A percentile compares a stretch with the other conserved stretches of the same genome.
These are phyloP conservation scores for Nakaseomyces glabratus DNA, from an alignment of 1,139 yeast species.

Conservation along the genomic window DNA sequence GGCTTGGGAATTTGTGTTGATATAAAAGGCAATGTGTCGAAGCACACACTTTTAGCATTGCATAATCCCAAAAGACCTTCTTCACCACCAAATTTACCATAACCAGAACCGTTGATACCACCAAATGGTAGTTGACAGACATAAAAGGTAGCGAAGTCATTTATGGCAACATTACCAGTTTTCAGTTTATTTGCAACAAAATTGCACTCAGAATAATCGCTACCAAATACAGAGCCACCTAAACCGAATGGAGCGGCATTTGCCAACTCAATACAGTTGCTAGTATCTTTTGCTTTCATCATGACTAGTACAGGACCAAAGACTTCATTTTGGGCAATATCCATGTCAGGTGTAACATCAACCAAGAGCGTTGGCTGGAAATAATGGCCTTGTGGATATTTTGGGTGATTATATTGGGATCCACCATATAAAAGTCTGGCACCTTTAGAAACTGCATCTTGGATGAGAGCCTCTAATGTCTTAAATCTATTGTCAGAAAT, in stretches of 20 bases:
- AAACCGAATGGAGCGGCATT: conserved; percentile 85
- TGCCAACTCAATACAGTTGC: conserved; percentile 69
- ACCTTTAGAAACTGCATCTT: conserved; percentile 71
- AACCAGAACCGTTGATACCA: conserved; percentile 85
- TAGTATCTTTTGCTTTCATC: conserved; percentile 57
- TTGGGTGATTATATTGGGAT: conserved; percentile 67
- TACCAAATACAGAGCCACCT: conserved; percentile 84
- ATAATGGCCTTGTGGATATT: conserved; percentile 90
- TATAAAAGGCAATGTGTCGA: conserved; percentile 69
- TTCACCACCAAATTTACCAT: conserved; percentile 94
- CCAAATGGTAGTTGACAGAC: conserved; percentile 96
- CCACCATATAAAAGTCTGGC: conserved; percentile 80
- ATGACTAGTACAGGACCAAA: conserved; percentile 85
- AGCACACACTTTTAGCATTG: conserved; percentile 74
- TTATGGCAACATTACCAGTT: conserved; percentile 89
- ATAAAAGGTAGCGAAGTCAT: conserved; percentile 93
- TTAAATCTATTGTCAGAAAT: conserved; percentile 69
- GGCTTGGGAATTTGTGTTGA: conserved; percentile 80
- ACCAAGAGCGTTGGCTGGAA: conserved; percentile 80
- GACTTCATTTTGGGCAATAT: conserved; percentile 78
- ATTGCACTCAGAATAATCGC: conserved; percentile 47
- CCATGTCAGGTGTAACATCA: conserved; percentile 72
- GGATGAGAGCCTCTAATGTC: conserved; percentile 52
- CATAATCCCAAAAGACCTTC: conserved; percentile 91
- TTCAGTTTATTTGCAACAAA: conserved; percentile 53